These are phyloP conservation scores for Corymbia calophylla DNA, from an alignment of 441 rosid genomes.

Conservation along the genomic window DNA sequence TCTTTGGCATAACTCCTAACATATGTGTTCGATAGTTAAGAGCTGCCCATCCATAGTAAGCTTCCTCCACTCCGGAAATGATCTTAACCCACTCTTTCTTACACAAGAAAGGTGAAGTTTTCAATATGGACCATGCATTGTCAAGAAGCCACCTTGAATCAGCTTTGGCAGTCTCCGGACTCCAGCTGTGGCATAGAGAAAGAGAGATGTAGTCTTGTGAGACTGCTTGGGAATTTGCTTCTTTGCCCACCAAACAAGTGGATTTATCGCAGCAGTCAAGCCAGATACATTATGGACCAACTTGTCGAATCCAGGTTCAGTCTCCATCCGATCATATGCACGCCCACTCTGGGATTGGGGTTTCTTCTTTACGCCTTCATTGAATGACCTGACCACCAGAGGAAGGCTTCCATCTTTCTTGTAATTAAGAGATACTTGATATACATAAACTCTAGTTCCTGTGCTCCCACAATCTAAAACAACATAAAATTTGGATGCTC, in stretches of 20 bases:
- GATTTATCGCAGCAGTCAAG: constrained; percentile 67
- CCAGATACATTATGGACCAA: constrained; percentile 75
- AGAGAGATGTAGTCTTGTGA: constrained; percentile 75
- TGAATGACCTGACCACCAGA: constrained; percentile 50
- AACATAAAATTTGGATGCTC: constrained; percentile 71
- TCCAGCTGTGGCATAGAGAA: constrained; percentile 93
- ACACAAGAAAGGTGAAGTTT: constrained; percentile 66
- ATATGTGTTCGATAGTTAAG: constrained; percentile 67
- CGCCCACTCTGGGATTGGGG: constrained; percentile 49
- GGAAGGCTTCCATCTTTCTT: constrained; percentile 61
- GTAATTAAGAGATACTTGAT: constrained; percentile 60
- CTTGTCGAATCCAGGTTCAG: constrained; percentile 91
- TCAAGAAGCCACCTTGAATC: constrained; percentile 95
- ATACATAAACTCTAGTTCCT: constrained; percentile 88
- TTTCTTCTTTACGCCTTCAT: constrained; percentile 66
- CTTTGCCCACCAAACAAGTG: constrained; percentile 91
- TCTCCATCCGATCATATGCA: constrained; percentile 96
- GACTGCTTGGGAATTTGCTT: constrained; percentile 81
- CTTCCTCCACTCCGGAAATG: constrained; percentile 92
- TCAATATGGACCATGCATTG: constrained; percentile 77
- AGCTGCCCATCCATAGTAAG: constrained; percentile 95
- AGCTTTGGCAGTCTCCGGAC: constrained; percentile 72
- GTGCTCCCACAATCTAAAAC: constrained; percentile 99
- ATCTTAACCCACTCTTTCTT: constrained; percentile 75
- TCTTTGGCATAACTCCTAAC: constrained; percentile 64